Percentiles rank a stretch among this genome's conserved stretches.
Evolutionary conservation across 2,329 filamentous ascomycete genomes (phyloP).

Genomic region (Aureobasidium sp.): DNA sequence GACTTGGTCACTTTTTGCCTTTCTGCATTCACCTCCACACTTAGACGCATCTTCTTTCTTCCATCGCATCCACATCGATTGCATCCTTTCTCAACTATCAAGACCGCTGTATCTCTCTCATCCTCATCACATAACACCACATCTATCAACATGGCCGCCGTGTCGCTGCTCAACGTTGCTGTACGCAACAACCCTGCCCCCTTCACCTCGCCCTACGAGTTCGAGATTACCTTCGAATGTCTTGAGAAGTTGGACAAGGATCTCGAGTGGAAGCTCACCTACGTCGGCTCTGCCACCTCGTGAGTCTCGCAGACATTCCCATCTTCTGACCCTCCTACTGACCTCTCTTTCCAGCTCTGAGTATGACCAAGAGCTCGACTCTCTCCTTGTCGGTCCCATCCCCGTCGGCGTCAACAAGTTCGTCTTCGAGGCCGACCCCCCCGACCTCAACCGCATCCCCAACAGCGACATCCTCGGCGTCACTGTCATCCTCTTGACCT

Average conservation of each 20-base stretch:
- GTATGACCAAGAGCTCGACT: conserved; percentile 97
- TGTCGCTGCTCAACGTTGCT: conserved; percentile 90
- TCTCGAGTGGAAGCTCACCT: conserved; percentile 98
- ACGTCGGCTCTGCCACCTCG: conserved; percentile 96
- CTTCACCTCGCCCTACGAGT: conserved; percentile 88
- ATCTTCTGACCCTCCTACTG: conserved; percentile 10
- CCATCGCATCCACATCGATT: not conserved
- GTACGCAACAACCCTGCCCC: conserved; percentile 95
- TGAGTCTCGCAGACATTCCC: conserved; percentile 42
- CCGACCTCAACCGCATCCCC: conserved; percentile 83
- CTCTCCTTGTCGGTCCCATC: conserved; percentile 92
- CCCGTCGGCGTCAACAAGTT: conserved; percentile 98
- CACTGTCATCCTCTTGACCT: conserved; percentile 92
- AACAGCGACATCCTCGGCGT: conserved; percentile 94
- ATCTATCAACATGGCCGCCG: conserved; percentile 68
- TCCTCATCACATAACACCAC: not conserved
- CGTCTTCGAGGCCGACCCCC: conserved; percentile 90
- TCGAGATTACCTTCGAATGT: conserved; percentile 98
- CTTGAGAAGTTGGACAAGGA: conserved; percentile 93
- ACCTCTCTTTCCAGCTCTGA: conserved; percentile 58
- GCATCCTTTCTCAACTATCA: not conserved
- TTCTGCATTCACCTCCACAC: not conserved
- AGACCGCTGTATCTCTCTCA: not conserved
- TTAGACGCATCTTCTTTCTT: not conserved
- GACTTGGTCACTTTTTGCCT: not conserved